A percentile compares a stretch with the other conserved stretches of the same genome.
phyloP scores from a whole-genome alignment of 129 eudicot species.

The Flaveria brownii region DNA sequence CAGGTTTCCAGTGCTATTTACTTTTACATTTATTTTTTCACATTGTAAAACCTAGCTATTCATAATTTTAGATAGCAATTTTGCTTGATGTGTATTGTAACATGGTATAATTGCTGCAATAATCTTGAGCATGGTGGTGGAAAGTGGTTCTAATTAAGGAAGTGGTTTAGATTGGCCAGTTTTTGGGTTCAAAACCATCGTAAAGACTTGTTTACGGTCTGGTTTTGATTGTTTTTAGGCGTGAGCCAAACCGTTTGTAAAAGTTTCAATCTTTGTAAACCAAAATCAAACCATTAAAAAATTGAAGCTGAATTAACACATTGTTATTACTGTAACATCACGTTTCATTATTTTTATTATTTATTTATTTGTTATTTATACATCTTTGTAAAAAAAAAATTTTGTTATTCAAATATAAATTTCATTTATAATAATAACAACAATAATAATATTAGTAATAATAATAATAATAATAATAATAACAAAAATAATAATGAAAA shows the following conservation, averaged over 20 bases:
- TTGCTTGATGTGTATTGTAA: slow-evolving; percentile 8
- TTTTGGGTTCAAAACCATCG: not conserved
- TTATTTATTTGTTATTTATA: too few relatives aligned
- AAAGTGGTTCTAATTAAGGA: not conserved
- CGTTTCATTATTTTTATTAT: too few relatives aligned
- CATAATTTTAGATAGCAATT: slow-evolving; percentile 1
- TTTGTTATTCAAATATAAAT: too few relatives aligned
- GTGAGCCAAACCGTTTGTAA: too few relatives aligned
- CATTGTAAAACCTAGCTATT: slow-evolving; percentile 16
- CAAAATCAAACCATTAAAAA: not conserved
- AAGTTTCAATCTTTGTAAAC: not conserved
- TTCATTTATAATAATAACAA: too few relatives aligned
- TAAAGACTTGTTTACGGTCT: not conserved
- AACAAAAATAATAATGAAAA: too few relatives aligned
- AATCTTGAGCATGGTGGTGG: slow-evolving; percentile 17
- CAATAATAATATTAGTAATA: too few relatives aligned
- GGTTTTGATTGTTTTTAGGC: not conserved
- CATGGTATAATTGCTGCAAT: slow-evolving; percentile 4
- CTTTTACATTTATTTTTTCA: slow-evolving; percentile 7
- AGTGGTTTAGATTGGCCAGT: not conserved
- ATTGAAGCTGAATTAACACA: too few relatives aligned
- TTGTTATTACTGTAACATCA: not conserved
- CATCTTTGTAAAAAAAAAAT: too few relatives aligned
- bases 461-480: too few relatives aligned
- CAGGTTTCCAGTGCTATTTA: not conserved